These are phyloP conservation scores for Lodderomyces margitis DNA, from an alignment of 1,139 yeast species.

Conservation along the genomic window DNA sequence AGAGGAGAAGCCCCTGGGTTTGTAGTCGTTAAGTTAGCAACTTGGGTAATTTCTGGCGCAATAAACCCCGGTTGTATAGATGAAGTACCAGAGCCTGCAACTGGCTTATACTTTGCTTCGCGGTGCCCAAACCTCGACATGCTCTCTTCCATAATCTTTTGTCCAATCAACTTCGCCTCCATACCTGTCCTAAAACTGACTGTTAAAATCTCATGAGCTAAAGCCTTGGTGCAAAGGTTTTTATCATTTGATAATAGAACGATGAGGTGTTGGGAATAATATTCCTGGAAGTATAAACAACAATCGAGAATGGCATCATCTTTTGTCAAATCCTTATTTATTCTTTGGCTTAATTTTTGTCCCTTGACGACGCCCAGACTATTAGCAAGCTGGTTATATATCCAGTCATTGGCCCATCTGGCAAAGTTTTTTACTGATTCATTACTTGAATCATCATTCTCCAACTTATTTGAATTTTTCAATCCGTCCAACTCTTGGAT, in stretches of 20 bases:
- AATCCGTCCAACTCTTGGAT: conserved; percentile 78
- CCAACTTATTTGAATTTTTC: conserved; percentile 40
- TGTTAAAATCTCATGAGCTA: conserved; percentile 64
- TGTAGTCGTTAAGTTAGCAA: not conserved
- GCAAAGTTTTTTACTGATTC: conserved; percentile 32
- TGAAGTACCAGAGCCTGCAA: too few relatives aligned
- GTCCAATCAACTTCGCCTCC: conserved; percentile 43
- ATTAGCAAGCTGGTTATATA: conserved; percentile 59
- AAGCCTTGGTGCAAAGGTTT: conserved; percentile 76
- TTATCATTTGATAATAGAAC: conserved; percentile 78
- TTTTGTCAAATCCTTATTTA: conserved; percentile 43
- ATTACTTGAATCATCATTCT: conserved; percentile 18
- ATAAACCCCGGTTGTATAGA: not conserved
- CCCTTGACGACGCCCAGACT: conserved; percentile 54
- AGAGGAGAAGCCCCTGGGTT: not conserved
- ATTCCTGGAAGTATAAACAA: conserved; percentile 59
- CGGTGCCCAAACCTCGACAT: conserved; percentile 20
- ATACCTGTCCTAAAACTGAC: not conserved
- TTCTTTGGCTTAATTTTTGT: conserved; percentile 57
- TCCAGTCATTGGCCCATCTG: conserved; percentile 77
- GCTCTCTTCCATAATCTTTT: conserved; percentile 46
- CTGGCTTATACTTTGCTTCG: conserved; percentile 1
- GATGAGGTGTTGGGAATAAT: conserved; percentile 44
- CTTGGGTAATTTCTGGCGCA: not conserved
- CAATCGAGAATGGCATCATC: conserved; percentile 90